phyloP scores from a whole-genome alignment of 495 filamentous ascomycete genomes.

The Pseudomonodictys pantanalensis region DNA sequence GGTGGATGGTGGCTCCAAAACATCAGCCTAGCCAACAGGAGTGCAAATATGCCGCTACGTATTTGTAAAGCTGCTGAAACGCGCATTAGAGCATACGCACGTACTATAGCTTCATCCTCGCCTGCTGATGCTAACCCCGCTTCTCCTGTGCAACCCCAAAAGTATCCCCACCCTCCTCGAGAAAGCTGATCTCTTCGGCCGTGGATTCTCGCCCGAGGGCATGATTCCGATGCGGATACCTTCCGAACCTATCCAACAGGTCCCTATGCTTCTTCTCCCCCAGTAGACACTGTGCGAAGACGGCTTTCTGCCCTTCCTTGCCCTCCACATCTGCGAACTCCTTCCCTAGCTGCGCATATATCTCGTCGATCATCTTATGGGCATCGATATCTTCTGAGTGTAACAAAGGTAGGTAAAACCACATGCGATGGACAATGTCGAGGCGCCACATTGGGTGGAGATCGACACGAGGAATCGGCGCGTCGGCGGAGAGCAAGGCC shows the following conservation, averaged over 20 bases:
- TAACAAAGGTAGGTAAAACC: conserved; percentile 48
- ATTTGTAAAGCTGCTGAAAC: too few species aligned
- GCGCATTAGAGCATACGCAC: too few species aligned
- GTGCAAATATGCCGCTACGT: too few species aligned
- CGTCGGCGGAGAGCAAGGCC: conserved; percentile 3
- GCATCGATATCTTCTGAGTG: conserved; percentile 45
- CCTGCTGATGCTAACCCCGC: too few species aligned
- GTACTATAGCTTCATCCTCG: too few species aligned
- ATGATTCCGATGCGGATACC: conserved; percentile 45
- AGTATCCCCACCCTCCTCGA: conserved; percentile 39
- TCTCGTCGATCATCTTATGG: conserved; percentile 32
- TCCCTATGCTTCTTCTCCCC: conserved; percentile 36
- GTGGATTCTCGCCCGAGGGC: conserved; percentile 38
- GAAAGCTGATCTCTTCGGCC: conserved; percentile 37
- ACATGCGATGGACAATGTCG: conserved; percentile 32
- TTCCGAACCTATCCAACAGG: conserved; percentile 41
- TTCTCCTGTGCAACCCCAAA: conserved; percentile 37
- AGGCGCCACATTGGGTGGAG: conserved; percentile 22
- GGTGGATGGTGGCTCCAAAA: too few species aligned
- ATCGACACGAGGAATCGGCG: conserved; percentile 17
- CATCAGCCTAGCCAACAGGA: too few species aligned
- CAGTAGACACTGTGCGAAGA: not conserved
- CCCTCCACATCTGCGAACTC: conserved; percentile 27
- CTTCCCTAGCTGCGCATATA: conserved; percentile 25
- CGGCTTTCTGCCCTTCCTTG: conserved; percentile 7